Base-by-base conservation (phyloP, 75 land plant species). In the Larix kaempferi region DNA sequence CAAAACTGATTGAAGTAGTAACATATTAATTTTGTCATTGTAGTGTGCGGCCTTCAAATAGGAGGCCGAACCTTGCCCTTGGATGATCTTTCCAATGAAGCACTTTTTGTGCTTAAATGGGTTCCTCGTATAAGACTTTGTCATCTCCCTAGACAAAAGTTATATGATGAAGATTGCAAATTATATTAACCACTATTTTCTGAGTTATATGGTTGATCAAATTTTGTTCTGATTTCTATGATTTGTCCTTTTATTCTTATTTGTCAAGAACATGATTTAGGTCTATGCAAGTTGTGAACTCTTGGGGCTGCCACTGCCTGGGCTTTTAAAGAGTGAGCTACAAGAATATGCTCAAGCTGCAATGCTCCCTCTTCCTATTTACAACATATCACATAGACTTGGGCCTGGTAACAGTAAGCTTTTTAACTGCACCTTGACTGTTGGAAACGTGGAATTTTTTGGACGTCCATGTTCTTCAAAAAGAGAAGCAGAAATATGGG, bases 271-370 rank as follows among this genome's bases (percentile, higher is more conserved):
- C 4, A 52, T 72, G 25, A 49, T 57, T 52, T 27, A 57, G 74
- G 80, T 78, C 41, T 69, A 55, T 39, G 76, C 75, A 78, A 78
- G 74, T 78, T 78, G 80, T 72, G 74, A 71, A 29, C 75, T 78
- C 22, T 71, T 78, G 74, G 80, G 80, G 59, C 49, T 69, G 6
- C 80, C 80, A 22, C 58, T 78, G 39, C 80, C 80, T 55, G 80
- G 80, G 59, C 58, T 78, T 69, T 52, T 78, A 76, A 78, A 71
- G 59, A 26, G 59, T 25, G 75, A 71, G 41, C 75, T 78, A 49
- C 74, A 71, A 16, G 49, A 71, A n/a, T 71, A 27, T 67, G 37
- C 75, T 71, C 73, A 55, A 52, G 23, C 60, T 69, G 26, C 21
- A 27, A 41, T 52, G 22, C 44, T 78, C 17, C 39, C 76, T 22